Base-by-base conservation (phyloP, 305 asterid genomes). In the Salvia sclarea region DNA sequence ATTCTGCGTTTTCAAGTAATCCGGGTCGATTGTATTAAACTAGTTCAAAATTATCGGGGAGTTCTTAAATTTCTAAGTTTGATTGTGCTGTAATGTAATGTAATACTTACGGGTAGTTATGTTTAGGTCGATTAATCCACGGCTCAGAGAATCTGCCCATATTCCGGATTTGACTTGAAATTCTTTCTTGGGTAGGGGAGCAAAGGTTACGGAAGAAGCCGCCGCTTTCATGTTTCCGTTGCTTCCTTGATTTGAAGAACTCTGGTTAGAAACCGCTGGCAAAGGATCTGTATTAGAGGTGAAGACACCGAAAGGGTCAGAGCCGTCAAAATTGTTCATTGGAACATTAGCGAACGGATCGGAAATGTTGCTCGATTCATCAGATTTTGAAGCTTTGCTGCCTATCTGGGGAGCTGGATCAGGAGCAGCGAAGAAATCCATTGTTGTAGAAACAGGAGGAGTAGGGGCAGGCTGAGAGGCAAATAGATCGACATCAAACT, bases 301-400 rank as follows among this genome's bases (percentile, higher is more conserved):
- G 71, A 89, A 84, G 74, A 85, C 76, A 47, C 88, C 90, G 78
- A 84, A 84, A 38, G 92, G 80, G 60, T 84, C 91, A 53, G 92
- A 85, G 50, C 80, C 66, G 60, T 81, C 92, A 66, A 90, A 90
- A 74, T 76, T 86, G 84, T 79, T 82, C 64, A 90, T 71, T 65
- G 97, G 90, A 70, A 90, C 85, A 37, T 83, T 80, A 71, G 88
- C 96, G 64, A 90, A 90, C 65, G 96, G 97, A 75, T 90, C 97
- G 38, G 81, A 71, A 16, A 67, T 22, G 71, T 69, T 75, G 47
- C 69, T 75, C 52, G 75, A 66, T 38, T 70, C 65, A 62, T 81
- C 79, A 48, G 80, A 49, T 62, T 80, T 82, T 28, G 84, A 67
- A 61, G 83, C 52, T 35, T 71, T 77, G 68, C 44, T 71, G 69